These are phyloP conservation scores for Leccinum ochraceum DNA, from an alignment of 768 basidiomycete species.

Conservation along the genomic window DNA sequence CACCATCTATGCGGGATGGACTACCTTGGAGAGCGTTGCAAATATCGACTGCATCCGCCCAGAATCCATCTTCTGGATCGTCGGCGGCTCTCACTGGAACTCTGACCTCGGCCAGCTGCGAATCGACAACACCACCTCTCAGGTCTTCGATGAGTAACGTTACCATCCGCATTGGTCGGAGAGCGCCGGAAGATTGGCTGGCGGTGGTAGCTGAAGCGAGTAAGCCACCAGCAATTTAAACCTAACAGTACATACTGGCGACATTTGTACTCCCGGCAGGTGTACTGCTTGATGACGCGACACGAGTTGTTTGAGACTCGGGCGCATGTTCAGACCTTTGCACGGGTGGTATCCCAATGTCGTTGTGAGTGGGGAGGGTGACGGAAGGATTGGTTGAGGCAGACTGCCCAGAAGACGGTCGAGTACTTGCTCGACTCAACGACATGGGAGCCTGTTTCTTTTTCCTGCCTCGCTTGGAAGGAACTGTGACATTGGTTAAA, in stretches of 20 bases:
- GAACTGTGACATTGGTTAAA: neutral
- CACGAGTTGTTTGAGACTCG: slow-evolving; percentile 2
- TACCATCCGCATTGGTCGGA: slow-evolving; percentile 47
- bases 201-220: slow-evolving; percentile 11
- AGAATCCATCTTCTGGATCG: slow-evolving; percentile 56
- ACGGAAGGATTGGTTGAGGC: neutral
- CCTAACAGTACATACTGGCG: slow-evolving; percentile 32
- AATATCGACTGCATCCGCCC: slow-evolving; percentile 71
- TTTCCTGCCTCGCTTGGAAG: slow-evolving; percentile 16
- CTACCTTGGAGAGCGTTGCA: slow-evolving; percentile 57
- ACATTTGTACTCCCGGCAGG: slow-evolving; percentile 33
- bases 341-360: slow-evolving; percentile 1
- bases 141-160: slow-evolving; percentile 69
- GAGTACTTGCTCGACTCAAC: slow-evolving; percentile 2
- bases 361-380: neutral
- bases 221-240: slow-evolving; percentile 6
- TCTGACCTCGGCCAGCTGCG: slow-evolving; percentile 64
- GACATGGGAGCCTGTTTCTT: slow-evolving; percentile 10
- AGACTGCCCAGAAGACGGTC: slow-evolving; percentile 13
- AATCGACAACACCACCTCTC: slow-evolving; percentile 53
- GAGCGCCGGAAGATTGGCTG: slow-evolving; percentile 13
- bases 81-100: slow-evolving; percentile 54
- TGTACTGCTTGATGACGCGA: slow-evolving; percentile 5
- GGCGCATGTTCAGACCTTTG: slow-evolving; percentile 5
- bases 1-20: slow-evolving; percentile 72